Conservation (phyloP, 176 grass and related monocot genomes). For the Olyra latifolia region DNA sequence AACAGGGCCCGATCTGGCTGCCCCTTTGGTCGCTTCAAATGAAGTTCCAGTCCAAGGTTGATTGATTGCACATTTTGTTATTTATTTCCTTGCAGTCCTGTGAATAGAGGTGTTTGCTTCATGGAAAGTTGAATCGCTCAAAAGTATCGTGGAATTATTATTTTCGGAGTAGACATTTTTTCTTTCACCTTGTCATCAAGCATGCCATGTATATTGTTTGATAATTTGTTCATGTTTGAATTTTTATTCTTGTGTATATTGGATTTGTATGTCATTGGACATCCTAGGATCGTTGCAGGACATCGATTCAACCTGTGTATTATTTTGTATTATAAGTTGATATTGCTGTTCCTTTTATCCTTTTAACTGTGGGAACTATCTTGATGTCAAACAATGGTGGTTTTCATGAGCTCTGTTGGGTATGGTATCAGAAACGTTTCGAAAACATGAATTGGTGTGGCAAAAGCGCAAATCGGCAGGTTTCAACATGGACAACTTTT, state of each 20-base stretch:
- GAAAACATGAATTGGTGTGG: neutral
- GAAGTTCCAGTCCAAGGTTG: slow-evolving; percentile 73
- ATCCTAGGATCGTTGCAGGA: slow-evolving; percentile 42
- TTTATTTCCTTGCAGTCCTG: slow-evolving; percentile 55
- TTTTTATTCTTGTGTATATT: slow-evolving; percentile 69
- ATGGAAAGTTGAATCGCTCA: slow-evolving; percentile 58
- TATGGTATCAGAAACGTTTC: neutral
- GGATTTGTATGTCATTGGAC: slow-evolving; percentile 29
- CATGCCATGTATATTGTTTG: slow-evolving; percentile 67
- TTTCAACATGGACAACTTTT: neutral
- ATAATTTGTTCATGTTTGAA: slow-evolving; percentile 41
- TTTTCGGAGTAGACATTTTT: slow-evolving; percentile 52
- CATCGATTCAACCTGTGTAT: slow-evolving; percentile 38
- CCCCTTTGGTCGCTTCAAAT: slow-evolving; percentile 39
- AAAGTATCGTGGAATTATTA: slow-evolving; percentile 42
- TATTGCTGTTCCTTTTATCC: neutral
- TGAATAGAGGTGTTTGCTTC: slow-evolving; percentile 80
- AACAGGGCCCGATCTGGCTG: slow-evolving; percentile 20
- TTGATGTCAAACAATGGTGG: neutral
- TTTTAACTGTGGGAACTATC: neutral
- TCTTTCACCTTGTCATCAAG: slow-evolving; percentile 55
- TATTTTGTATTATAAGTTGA: slow-evolving; percentile 26
- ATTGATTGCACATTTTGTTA: slow-evolving; percentile 48
- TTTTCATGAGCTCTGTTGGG: neutral
- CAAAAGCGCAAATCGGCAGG: neutral